Percentiles rank a stretch among this genome's conserved stretches.
Conservation (phyloP, 2,329 filamentous ascomycete species). For the Zymoseptoria ardabiliae region DNA sequence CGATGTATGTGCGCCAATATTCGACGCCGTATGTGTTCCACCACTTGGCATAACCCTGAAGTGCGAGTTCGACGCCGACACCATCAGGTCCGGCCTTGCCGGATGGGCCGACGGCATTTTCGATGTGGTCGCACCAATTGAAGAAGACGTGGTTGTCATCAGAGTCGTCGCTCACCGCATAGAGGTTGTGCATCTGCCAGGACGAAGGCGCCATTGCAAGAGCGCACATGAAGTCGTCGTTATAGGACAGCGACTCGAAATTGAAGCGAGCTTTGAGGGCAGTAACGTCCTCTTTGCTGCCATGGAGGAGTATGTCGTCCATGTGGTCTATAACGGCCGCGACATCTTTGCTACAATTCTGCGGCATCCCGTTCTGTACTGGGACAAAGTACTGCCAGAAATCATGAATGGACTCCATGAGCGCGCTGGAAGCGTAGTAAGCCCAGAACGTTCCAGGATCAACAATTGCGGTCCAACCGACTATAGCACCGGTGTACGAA, state of each 20-base stretch:
- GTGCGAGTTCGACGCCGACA: conserved; percentile 46
- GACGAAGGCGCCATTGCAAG: conserved; percentile 50
- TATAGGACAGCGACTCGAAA: conserved; percentile 43
- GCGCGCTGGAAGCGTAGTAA: conserved; percentile 50
- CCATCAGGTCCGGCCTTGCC: conserved; percentile 32
- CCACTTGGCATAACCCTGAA: conserved; percentile 50
- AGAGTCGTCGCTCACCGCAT: conserved; percentile 29
- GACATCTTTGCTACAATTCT: conserved; percentile 51
- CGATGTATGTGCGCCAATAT: conserved; percentile 42
- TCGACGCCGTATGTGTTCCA: conserved; percentile 41
- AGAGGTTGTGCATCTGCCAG: conserved; percentile 41
- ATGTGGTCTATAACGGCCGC: conserved; percentile 47
- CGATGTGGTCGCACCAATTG: conserved; percentile 37
- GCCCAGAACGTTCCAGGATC: conserved; percentile 54
- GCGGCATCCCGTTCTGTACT: conserved; percentile 51
- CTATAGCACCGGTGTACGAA: conserved; percentile 50
- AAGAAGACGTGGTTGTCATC: conserved; percentile 40
- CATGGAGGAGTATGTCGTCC: conserved; percentile 26
- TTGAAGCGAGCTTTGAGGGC: conserved; percentile 47
- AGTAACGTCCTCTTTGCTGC: conserved; percentile 27
- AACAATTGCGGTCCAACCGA: conserved; percentile 49
- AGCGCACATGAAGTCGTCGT: conserved; percentile 47
- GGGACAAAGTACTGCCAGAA: conserved; percentile 54
- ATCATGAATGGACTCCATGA: conserved; percentile 49
- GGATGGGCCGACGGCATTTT: conserved; percentile 18